Base-by-base conservation (phyloP, 148 eudicot genomes). In the Oxyria digyna region DNA sequence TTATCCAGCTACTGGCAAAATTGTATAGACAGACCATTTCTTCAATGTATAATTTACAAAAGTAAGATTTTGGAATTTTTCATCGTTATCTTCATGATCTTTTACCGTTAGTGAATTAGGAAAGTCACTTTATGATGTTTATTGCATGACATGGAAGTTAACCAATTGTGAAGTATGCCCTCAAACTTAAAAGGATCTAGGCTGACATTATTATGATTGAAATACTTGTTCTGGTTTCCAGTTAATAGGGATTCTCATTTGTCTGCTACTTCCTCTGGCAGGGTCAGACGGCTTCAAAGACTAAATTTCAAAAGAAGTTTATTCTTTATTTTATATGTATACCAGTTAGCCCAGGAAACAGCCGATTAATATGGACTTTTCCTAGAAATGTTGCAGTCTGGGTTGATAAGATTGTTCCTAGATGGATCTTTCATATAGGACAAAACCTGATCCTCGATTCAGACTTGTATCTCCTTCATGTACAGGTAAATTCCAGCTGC, bases 321-420 rank as follows among this genome's bases (percentile, higher is more conserved):
- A 74, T 82, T 37, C 77, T 87, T 62, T 72, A 85, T 52, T 91
- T 91, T 67, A 71, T 87, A 71, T 91, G 96, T 70, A 71, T 91
- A 73, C 97, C 97, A 40, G 96, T 91, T 62, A 87, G 96, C 76
- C 97, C 97, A 15, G 96, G 97, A 37, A 81, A 81, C 37, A 91
- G 97, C 79, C 74, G 97, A 73, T 62, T 91, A 75, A 91, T 91
- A 80, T 88, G 85, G 84, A 23, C 78, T 13, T 81, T 85, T 64
- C 97, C 95, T 0, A 81, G 95, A 69, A 88, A 91, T 68, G 79
- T 83, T 71, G 95, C 85, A 8, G 81, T 91, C 69, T 87, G 89
- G 97, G 67, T 86, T 40, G 91, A 91, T 71, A 78, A 77, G 67
- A 71, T 91, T 70, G 73, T 88, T 62, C 95, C 97, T n/a, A 80